Base-by-base conservation (phyloP, 1,139 yeast genomes). In the Pichia sp. region DNA sequence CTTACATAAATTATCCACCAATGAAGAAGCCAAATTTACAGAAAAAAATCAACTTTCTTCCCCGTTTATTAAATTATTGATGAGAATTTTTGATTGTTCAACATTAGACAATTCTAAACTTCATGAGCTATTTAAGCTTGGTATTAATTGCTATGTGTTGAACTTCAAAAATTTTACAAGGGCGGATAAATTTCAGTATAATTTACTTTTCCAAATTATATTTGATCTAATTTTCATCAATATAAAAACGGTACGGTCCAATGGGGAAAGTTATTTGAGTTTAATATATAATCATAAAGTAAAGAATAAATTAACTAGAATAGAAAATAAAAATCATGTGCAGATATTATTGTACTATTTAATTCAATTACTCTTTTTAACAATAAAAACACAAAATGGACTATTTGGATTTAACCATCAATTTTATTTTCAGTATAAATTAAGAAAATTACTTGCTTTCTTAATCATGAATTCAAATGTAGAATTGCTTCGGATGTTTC, bases 381-480 rank as follows among this genome's bases (percentile, higher is more conserved):
- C 37, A 11, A 23, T 35, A 6, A 24, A 30, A 21, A 18, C 20
- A 11, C 26, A 33, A 11, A 23, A 15, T 14, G 2, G 18, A 24
- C n/a, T 6, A 6, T 11, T 21, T 8, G 10, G 14, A 3, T 14
- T 29, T 13, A 19, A 11, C 3, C 30, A 43, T n/a, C 28, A 20
- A 21, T 21, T 30, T 2, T 37, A 26, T 21, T 19, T 37, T 10
- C 21, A 21, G 4, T 34, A 35, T 10, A 28, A 32, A n/a, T 22
- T 41, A 6, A 26, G 26, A n/a, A 42, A 43, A 23, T 30, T 47
- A 14, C 21, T 45, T 16, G 46, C 52, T 1, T 49, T 46, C 29
- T 34, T 47, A n/a, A 43, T 49, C n/a, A 9, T 42, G 15, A 41
- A 38, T 20, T 20, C 19, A 10, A 38, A 47, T 22, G 7, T 25